Evolutionary conservation across 345 rosid species (phyloP).

Genomic region (Erucastrum elatum): DNA sequence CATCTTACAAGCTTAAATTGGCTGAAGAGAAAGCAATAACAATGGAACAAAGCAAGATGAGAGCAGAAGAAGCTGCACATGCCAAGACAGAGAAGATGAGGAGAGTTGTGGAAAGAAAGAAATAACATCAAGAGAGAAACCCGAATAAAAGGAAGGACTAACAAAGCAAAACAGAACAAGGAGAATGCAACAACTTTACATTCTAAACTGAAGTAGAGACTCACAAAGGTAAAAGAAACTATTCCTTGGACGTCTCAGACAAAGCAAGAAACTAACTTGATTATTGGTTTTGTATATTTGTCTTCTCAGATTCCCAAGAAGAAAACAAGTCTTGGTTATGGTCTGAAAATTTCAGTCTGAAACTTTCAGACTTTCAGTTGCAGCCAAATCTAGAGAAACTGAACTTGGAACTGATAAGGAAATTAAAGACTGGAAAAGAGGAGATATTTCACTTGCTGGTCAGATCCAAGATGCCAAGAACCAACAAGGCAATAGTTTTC

Average conservation of each 20-base stretch:
- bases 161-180: slow-evolving; percentile 24
- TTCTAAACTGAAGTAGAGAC: no score
- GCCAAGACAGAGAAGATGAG: slow-evolving; percentile 54
- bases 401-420: background rate
- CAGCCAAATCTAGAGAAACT: slow-evolving; percentile 56
- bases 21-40: slow-evolving; percentile 50
- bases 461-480: background rate
- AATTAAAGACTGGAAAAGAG: background rate
- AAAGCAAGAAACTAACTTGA: no score
- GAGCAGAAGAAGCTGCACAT: slow-evolving; percentile 47
- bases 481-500: background rate
- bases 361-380: no score
- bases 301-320: no score
- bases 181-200: no score
- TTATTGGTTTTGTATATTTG: no score
- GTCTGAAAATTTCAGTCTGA: no score
- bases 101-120: slow-evolving; percentile 56
- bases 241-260: no score
- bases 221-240: no score
- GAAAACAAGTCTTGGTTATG: no score
- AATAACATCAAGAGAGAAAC: slow-evolving; percentile 47
- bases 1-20: slow-evolving; percentile 44
- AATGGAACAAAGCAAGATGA: slow-evolving; percentile 43
- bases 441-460: background rate
- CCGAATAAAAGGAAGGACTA: slow-evolving; percentile 39